These are phyloP conservation scores for Eutrema salsugineum DNA, from an alignment of 441 rosid species.

Conservation along the genomic window DNA sequence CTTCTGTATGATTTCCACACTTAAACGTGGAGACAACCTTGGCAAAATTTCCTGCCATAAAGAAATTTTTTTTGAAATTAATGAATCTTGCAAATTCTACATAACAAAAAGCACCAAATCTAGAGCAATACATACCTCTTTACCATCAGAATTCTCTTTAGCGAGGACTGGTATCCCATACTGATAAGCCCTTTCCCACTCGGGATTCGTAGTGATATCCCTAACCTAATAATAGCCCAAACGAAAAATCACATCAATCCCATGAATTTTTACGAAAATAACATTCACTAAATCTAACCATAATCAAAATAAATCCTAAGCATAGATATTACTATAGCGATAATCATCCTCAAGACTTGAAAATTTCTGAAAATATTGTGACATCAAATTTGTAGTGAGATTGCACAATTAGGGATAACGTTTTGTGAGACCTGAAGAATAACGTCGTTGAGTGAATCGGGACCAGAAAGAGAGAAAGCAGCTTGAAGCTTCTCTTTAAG, in stretches of 20 bases:
- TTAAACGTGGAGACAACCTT: constrained; percentile 69
- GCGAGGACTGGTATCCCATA: constrained; percentile 85
- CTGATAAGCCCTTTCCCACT: constrained; percentile 82
- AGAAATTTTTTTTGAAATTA: neutral
- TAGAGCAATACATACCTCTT: constrained; percentile 43
- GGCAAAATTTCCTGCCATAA: constrained; percentile 67
- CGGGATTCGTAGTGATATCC: constrained; percentile 76
- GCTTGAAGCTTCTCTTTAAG: constrained; percentile 88
- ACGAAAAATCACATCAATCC: neutral
- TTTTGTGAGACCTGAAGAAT: constrained; percentile 46
- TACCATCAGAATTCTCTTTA: constrained; percentile 61
- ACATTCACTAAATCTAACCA: neutral
- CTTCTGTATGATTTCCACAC: constrained; percentile 72
- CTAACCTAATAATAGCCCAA: constrained; percentile 43
- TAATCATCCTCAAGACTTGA: neutral
- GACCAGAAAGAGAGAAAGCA: constrained; percentile 63
- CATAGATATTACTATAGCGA: neutral
- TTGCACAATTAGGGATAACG: neutral
- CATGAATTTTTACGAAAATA: neutral
- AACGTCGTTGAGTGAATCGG: constrained; percentile 64
- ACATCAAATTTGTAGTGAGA: neutral
- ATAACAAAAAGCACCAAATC: neutral
- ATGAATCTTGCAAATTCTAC: neutral
- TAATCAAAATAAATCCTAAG: neutral
- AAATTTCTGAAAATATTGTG: neutral